phyloP scores from a whole-genome alignment of 345 rosid genomes.

The Brassica nigra region DNA sequence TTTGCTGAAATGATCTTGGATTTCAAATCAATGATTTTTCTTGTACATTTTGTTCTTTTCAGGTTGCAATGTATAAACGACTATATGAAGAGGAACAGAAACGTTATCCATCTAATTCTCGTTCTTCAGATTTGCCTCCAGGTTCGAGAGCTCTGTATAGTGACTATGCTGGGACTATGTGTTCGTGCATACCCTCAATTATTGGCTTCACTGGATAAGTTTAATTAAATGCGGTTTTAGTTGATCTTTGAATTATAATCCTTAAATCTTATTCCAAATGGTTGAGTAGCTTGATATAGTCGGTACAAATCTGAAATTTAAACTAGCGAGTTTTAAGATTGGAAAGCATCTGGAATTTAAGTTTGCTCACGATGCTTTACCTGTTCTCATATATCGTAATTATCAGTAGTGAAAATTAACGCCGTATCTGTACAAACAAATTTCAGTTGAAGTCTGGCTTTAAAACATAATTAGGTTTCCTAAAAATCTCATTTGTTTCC shows the following conservation, averaged over 20 bases:
- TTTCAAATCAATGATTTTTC: conserved; percentile 7
- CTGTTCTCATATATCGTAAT: not conserved
- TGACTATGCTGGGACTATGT: not conserved
- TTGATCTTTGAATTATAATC: conserved; percentile 13
- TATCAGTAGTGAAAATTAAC: not conserved
- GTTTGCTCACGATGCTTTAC: not conserved
- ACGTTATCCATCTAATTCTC: conserved; percentile 52
- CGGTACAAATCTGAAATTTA: not conserved
- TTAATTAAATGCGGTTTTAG: conserved; percentile 1
- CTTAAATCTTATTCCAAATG: not conserved
- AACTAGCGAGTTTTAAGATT: not conserved
- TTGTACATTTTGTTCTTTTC: conserved; percentile 20
- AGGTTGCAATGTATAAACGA: conserved; percentile 96
- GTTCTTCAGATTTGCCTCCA: conserved; percentile 46
- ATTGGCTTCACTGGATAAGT: conserved; percentile 6
- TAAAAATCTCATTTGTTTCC: conserved; percentile 10
- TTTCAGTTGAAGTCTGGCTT: conserved; percentile 3
- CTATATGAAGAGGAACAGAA: conserved; percentile 91
- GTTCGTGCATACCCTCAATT: conserved; percentile 11
- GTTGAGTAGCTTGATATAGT: conserved; percentile 9
- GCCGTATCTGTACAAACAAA: not conserved
- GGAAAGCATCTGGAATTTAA: conserved; percentile 7
- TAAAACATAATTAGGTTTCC: conserved; percentile 3
- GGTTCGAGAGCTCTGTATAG: conserved; percentile 49
- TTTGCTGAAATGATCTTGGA: conserved; percentile 2